Evolutionary conservation across 2,329 filamentous ascomycete genomes (phyloP).

Genomic region (Aspergillus sp.): DNA sequence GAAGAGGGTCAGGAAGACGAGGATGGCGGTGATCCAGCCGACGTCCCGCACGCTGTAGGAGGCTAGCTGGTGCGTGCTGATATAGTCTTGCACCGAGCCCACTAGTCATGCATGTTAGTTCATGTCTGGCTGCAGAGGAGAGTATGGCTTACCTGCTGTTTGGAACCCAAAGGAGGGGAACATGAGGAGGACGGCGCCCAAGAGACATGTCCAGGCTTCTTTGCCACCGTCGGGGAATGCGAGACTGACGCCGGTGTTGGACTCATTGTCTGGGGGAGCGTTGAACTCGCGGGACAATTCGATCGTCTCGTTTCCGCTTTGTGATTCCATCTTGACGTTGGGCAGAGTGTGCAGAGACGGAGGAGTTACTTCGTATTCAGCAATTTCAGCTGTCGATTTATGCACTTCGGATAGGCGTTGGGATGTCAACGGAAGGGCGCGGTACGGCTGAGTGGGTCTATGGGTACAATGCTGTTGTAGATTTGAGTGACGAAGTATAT

Average conservation of each 20-base stretch:
- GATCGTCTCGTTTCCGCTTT: neutral
- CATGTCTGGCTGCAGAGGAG: neutral
- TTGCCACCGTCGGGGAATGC: slow-evolving; percentile 32
- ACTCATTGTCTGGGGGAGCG: neutral
- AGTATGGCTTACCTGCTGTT: slow-evolving; percentile 27
- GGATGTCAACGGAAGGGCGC: neutral
- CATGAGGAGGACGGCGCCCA: slow-evolving; percentile 36
- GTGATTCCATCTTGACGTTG: neutral
- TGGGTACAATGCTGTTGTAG: neutral
- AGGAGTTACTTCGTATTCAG: neutral
- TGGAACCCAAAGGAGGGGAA: slow-evolving; percentile 49
- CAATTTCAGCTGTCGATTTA: too few relatives aligned
- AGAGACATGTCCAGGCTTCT: slow-evolving; percentile 34
- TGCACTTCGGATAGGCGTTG: neutral
- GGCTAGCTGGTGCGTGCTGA: slow-evolving; percentile 45
- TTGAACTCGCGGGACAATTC: neutral
- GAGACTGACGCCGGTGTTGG: neutral
- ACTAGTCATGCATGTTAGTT: slow-evolving; percentile 27
- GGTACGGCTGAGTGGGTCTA: neutral
- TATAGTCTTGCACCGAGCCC: slow-evolving; percentile 50
- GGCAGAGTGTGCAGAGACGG: neutral
- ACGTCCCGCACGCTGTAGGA: slow-evolving; percentile 45
- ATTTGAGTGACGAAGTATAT: neutral
- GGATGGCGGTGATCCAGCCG: slow-evolving; percentile 51
- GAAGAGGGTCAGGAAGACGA: slow-evolving; percentile 46